A percentile compares a stretch with the other conserved stretches of the same genome.
Conservation (phyloP, 805 yeast genomes). For the Candida dajiaensis region DNA sequence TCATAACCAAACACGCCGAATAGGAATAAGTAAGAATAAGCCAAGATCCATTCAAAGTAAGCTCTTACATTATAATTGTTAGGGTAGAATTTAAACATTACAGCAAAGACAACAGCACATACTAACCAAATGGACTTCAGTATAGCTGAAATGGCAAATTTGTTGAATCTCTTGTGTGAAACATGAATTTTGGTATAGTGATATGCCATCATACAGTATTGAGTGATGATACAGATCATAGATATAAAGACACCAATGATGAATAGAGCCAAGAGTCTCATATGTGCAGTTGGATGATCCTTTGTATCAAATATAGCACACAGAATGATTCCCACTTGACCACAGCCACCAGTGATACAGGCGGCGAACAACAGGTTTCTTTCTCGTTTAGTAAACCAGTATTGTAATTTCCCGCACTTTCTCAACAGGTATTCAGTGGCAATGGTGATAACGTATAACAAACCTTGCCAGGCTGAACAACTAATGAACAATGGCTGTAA, state of each 20-base stretch:
- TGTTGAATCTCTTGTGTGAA: conserved; percentile 30
- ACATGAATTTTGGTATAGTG: conserved; percentile 35
- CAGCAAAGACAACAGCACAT: conserved; percentile 59
- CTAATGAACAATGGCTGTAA: conserved; percentile 79
- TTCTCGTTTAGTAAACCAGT: conserved; percentile 33
- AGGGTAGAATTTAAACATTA: conserved; percentile 49
- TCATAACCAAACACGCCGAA: conserved; percentile 63
- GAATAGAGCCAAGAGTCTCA: conserved; percentile 67
- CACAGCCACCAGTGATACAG: conserved; percentile 43
- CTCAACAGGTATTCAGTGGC: conserved; percentile 60
- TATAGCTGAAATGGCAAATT: conserved; percentile 41
- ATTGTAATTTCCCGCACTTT: conserved; percentile 42
- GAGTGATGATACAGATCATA: conserved; percentile 36
- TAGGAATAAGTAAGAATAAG: conserved; percentile 78
- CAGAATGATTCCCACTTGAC: conserved; percentile 68
- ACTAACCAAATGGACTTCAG: conserved; percentile 61
- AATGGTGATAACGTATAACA: conserved; percentile 61
- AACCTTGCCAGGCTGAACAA: conserved; percentile 72
- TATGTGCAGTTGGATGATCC: conserved; percentile 47
- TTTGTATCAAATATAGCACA: conserved; percentile 71
- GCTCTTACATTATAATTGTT: conserved; percentile 27
- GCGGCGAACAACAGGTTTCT: conserved; percentile 35
- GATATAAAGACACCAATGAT: conserved; percentile 59
- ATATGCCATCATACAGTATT: conserved; percentile 41
- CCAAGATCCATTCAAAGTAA: conserved; percentile 75